Conservation (phyloP, 345 rosid genomes). For the Camelina laxa region DNA sequence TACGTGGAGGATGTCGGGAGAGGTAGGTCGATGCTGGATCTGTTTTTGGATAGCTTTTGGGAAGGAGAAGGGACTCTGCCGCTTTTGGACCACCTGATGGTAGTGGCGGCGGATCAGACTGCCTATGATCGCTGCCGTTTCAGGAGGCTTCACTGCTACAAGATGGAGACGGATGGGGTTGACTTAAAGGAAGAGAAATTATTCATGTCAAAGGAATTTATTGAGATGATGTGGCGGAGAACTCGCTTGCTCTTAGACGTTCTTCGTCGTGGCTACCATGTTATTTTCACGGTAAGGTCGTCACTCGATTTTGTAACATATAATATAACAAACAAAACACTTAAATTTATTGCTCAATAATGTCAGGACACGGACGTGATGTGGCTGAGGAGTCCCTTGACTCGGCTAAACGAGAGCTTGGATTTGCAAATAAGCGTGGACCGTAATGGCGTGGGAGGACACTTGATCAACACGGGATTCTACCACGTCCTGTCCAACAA, state of each 20-base stretch:
- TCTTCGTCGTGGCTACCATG: slow-evolving; percentile 64
- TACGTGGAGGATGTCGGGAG: slow-evolving; percentile 58
- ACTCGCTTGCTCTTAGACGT: slow-evolving; percentile 65
- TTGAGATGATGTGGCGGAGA: slow-evolving; percentile 89
- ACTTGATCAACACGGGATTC: slow-evolving; percentile 72
- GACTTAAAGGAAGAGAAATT: slow-evolving; percentile 58
- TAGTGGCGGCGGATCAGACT: slow-evolving; percentile 70
- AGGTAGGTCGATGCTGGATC: slow-evolving; percentile 64
- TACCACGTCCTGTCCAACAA: slow-evolving; percentile 71
- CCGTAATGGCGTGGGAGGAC: slow-evolving; percentile 40
- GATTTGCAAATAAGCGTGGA: slow-evolving; percentile 83
- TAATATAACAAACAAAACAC: not conserved
- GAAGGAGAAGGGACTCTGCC: slow-evolving; percentile 63
- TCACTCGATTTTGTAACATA: not conserved
- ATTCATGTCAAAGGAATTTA: slow-evolving; percentile 71
- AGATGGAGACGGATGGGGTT: slow-evolving; percentile 56
- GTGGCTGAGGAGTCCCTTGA: slow-evolving; percentile 78
- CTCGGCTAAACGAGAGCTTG: slow-evolving; percentile 44
- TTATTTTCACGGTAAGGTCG: slow-evolving; percentile 71
- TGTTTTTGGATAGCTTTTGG: slow-evolving; percentile 82
- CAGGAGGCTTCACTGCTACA: slow-evolving; percentile 70
- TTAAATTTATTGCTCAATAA: too few relatives aligned
- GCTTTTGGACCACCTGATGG: slow-evolving; percentile 57
- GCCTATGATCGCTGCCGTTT: slow-evolving; percentile 71
- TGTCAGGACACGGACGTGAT: slow-evolving; percentile 74